Conservation (phyloP, 805 yeast species). For the Tetrapisispora fleetii region DNA sequence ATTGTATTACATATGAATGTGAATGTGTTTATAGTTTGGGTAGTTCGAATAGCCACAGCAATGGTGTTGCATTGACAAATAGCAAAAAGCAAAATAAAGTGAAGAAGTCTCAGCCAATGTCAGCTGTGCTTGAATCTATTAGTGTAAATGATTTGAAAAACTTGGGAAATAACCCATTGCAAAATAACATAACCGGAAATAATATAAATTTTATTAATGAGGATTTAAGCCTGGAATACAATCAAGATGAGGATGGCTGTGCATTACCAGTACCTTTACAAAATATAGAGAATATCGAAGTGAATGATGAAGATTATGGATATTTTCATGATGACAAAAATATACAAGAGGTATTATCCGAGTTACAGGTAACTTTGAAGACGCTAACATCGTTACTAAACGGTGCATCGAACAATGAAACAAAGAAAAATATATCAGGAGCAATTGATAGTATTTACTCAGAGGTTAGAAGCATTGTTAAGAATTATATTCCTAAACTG, state of each 20-base stretch:
- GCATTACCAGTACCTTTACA: background rate
- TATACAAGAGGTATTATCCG: slow-evolving; percentile 9
- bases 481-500: slow-evolving; percentile 17
- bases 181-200: too few species aligned
- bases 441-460: slow-evolving; percentile 12
- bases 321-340: slow-evolving; percentile 17
- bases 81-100: background rate
- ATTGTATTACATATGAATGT: slow-evolving; percentile 25
- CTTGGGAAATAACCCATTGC: background rate
- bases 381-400: slow-evolving; percentile 10
- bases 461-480: slow-evolving; percentile 10
- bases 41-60: background rate
- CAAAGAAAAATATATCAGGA: slow-evolving; percentile 4
- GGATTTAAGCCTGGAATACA: background rate
- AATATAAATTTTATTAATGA: too few species aligned
- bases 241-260: background rate
- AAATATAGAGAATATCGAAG: background rate
- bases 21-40: slow-evolving; percentile 14
- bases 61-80: background rate
- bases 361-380: slow-evolving; percentile 11
- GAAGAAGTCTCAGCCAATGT: background rate
- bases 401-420: background rate
- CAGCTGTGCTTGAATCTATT: background rate
- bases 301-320: slow-evolving; percentile 8
- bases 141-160: too few species aligned